phyloP scores from a whole-genome alignment of 2,329 filamentous ascomycete genomes.

The Colletotrichum cordylinicola region DNA sequence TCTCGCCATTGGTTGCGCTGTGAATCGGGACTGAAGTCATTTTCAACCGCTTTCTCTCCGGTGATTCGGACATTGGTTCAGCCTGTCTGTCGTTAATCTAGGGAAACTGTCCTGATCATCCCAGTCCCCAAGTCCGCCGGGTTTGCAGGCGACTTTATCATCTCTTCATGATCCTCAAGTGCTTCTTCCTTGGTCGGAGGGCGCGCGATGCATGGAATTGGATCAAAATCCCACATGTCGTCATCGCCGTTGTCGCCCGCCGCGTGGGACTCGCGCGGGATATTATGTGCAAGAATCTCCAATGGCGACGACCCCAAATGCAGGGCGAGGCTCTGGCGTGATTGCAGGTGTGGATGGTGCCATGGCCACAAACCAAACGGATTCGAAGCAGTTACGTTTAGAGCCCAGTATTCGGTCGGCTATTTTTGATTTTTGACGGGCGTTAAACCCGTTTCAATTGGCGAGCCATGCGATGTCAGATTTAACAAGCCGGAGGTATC shows the following conservation, averaged over 20 bases:
- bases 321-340: slow-evolving; percentile 15
- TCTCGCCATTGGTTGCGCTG: background rate
- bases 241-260: slow-evolving; percentile 13
- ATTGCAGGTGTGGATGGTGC: slow-evolving; percentile 16
- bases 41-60: background rate
- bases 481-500: background rate
- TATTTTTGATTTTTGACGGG: background rate
- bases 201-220: background rate
- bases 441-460: background rate
- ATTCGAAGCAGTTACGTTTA: background rate
- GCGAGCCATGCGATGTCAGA: background rate
- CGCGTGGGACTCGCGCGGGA: slow-evolving; percentile 16
- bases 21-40: slow-evolving; percentile 13
- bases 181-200: background rate
- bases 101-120: background rate
- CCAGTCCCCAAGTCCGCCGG: background rate
- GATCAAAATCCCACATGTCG: background rate
- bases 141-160: background rate
- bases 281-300: background rate
- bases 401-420: background rate
- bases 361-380: background rate
- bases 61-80: background rate
- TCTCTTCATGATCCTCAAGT: background rate
- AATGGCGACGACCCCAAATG: background rate
- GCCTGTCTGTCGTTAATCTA: background rate